Conservation (phyloP, 805 yeast genomes). For the Hagleromyces aurorensis region DNA sequence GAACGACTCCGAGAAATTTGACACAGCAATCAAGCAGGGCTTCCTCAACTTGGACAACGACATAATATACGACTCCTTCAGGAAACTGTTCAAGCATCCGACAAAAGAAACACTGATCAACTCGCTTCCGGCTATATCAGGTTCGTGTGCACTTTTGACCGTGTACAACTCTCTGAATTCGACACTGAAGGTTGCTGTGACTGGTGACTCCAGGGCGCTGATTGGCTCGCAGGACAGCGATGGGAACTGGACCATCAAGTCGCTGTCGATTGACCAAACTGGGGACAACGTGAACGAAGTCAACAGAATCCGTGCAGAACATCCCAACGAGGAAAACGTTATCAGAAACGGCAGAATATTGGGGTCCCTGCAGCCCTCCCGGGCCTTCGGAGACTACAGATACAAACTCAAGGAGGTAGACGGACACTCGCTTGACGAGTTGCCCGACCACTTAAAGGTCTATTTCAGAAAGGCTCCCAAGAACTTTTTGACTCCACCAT, state of each 20-base stretch:
- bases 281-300: constrained; percentile 88
- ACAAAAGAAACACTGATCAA: constrained; percentile 47
- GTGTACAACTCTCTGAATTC: constrained; percentile 74
- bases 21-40: constrained; percentile 72
- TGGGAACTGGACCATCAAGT: constrained; percentile 80
- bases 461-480: constrained; percentile 75
- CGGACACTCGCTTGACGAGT: constrained; percentile 37
- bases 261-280: constrained; percentile 86
- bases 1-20: constrained; percentile 63
- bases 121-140: constrained; percentile 90
- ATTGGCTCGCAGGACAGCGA: constrained; percentile 60
- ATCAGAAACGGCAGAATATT: constrained; percentile 81
- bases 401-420: constrained; percentile 67
- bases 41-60: constrained; percentile 80
- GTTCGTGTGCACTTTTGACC: constrained; percentile 86
- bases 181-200: constrained; percentile 78
- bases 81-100: constrained; percentile 59
- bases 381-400: constrained; percentile 96
- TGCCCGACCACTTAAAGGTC: constrained; percentile 72
- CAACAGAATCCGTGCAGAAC: constrained; percentile 72
- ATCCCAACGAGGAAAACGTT: constrained; percentile 83
- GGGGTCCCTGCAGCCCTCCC: constrained; percentile 88
- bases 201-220: constrained; percentile 94
- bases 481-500: constrained; percentile 81
- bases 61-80: constrained; percentile 69